phyloP scores from a whole-genome alignment of 2,329 filamentous ascomycete species.

The Sporothrix sp. region DNA sequence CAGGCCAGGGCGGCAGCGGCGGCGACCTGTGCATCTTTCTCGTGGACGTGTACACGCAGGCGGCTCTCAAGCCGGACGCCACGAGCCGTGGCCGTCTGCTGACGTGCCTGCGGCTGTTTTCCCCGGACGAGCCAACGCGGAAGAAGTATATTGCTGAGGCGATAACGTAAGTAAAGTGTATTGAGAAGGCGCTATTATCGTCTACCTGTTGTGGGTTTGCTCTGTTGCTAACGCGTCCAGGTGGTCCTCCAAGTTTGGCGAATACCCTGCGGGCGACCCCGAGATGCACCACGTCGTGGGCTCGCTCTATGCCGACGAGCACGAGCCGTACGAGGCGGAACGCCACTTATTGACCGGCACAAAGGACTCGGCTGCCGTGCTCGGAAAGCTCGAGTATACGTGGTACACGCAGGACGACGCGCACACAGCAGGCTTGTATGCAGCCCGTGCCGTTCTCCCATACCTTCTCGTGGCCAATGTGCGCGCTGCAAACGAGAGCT shows the following conservation, averaged over 20 bases:
- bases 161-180: conserved; percentile 48
- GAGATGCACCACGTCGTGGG: conserved; percentile 91
- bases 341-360: conserved; percentile 82
- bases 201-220: background rate
- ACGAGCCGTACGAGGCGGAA: conserved; percentile 89
- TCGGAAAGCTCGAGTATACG: conserved; percentile 76
- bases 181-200: no score
- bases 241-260: conserved; percentile 80
- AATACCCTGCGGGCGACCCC: conserved; percentile 83
- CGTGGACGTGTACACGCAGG: conserved; percentile 84
- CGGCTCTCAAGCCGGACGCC: conserved; percentile 67
- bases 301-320: conserved; percentile 80
- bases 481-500: conserved; percentile 74
- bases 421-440: conserved; percentile 79
- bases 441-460: conserved; percentile 76
- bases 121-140: conserved; percentile 72
- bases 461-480: conserved; percentile 88
- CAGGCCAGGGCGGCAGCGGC: conserved; percentile 87
- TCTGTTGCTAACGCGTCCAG: conserved; percentile 27
- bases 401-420: conserved; percentile 90
- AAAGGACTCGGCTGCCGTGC: conserved; percentile 70
- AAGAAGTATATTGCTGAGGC: conserved; percentile 88
- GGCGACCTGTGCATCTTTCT: conserved; percentile 83
- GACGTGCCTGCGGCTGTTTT: conserved; percentile 70
- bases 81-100: conserved; percentile 65